phyloP scores from a whole-genome alignment of 2,329 filamentous ascomycete genomes.

The Fusarium globosum region DNA sequence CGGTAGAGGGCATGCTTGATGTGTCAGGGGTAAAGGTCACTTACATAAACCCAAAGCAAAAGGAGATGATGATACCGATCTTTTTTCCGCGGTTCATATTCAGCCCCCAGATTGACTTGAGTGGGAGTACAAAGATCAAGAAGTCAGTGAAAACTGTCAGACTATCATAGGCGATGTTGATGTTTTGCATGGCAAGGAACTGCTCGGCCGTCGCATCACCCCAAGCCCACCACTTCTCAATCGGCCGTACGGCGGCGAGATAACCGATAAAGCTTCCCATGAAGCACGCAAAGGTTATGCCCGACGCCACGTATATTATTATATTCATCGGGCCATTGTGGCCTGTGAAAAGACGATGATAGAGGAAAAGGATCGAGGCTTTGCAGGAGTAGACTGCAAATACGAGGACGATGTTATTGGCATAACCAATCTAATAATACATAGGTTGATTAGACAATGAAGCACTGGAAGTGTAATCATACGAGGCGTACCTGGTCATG shows the following conservation, averaged over 20 bases:
- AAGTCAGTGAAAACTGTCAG: slow-evolving; percentile 10
- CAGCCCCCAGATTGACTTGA: slow-evolving; percentile 7
- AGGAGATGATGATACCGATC: slow-evolving; percentile 8
- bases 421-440: background rate
- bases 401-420: slow-evolving; percentile 6
- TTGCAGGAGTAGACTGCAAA: slow-evolving; percentile 5
- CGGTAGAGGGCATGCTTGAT: background rate
- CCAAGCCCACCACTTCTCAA: slow-evolving; percentile 19
- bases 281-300: background rate
- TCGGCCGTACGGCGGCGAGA: background rate
- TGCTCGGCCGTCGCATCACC: slow-evolving; percentile 10
- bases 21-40: background rate
- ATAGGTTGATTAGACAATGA: rapidly evolving
- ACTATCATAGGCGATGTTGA: slow-evolving; percentile 12
- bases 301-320: slow-evolving; percentile 6
- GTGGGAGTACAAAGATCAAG: slow-evolving; percentile 10
- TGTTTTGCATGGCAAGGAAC: slow-evolving; percentile 6
- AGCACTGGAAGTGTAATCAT: rapidly evolving
- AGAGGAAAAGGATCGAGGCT: slow-evolving; percentile 10
- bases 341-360: slow-evolving; percentile 9
- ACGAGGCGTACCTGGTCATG: background rate
- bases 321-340: slow-evolving; percentile 5
- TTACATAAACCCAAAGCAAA: slow-evolving; percentile 12
- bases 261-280: slow-evolving; percentile 13
- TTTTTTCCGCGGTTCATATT: slow-evolving; percentile 14